Evolutionary conservation across 148 eudicot genomes (phyloP).

Genomic region (Diospyros lotus): DNA sequence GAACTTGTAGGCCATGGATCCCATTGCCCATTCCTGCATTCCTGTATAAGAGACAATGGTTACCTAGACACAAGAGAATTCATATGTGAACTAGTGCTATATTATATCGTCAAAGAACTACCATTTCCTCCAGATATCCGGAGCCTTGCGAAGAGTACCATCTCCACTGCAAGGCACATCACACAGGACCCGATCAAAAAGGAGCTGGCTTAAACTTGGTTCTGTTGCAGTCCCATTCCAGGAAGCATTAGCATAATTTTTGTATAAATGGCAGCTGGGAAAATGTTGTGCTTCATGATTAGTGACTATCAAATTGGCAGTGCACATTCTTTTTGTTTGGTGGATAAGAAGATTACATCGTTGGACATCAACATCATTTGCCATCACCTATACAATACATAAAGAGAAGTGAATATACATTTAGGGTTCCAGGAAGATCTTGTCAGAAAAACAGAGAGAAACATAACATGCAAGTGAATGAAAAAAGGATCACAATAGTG

Average conservation of each 20-base stretch:
- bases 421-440: neutral
- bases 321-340: conserved; percentile 98
- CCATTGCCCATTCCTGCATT: conserved; percentile 91
- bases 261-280: conserved; percentile 83
- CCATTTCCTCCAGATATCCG: conserved; percentile 99
- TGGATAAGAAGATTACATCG: conserved; percentile 99
- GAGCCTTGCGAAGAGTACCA: conserved; percentile 98
- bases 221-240: conserved; percentile 35
- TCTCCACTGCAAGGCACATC: conserved; percentile 99
- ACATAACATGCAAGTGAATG: neutral
- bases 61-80: conserved; percentile 6
- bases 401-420: neutral
- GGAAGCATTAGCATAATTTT: conserved; percentile 30
- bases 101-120: conserved; percentile 17
- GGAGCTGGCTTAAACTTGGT: conserved; percentile 52
- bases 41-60: conserved; percentile 39
- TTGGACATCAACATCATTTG: conserved; percentile 96
- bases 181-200: conserved; percentile 93
- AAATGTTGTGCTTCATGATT: conserved; percentile 97
- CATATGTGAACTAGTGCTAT: neutral
- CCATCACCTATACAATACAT: conserved; percentile 57
- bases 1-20: conserved; percentile 78
- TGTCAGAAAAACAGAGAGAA: neutral
- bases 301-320: conserved; percentile 92
- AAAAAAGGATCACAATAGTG: neutral